Base-by-base conservation (phyloP, 768 basidiomycete genomes). In the Neoboletus magnificus region DNA sequence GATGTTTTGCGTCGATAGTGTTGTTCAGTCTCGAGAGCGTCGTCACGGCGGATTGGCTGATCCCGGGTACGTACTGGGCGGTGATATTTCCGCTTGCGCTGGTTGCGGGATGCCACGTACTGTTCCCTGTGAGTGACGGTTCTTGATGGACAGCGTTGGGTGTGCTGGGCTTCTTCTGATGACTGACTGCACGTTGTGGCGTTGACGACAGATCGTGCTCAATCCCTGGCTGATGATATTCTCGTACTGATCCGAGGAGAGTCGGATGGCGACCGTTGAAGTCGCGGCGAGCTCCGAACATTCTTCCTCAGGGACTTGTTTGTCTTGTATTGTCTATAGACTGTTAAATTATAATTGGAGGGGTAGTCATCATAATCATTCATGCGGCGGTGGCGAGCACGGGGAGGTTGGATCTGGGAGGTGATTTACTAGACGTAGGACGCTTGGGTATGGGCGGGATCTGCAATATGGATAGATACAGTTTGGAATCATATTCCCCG, bases 161-260 rank as follows among this genome's bases (percentile, higher is more conserved):
- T 51, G 40, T 5, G 49, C 23, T 11, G 2, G 5, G 23, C 20
- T 23, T 25, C 5, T 35, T 41, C 2, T 36, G 25, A n/a, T 25
- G 57, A 59, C 15, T 25, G 57, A 59, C 11, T 32, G 36, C 3
- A 3, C n/a, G 4, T 10, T 27, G 18, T 10, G 43, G 18, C 11
- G 32, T 32, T 30, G 36, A 15, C 15, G 44, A 43, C 16, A 88
- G 79, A 87, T 95, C 52, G 84, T 92, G 20, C 80, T 94, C 40
- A 94, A 94, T 62, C 93, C 91, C 1, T 91, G 87, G 87, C 73
- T 93, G 51, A 90, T 91, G 87, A 88, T 91, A 43, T 93, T 92
- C 72, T 86, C 84, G 0, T 82, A 81, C 23, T 69, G 53, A 72
- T 55, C 8, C 10, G 22, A 37, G 15, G 25, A 35, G 48, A 48